Evolutionary conservation across 148 eudicot species (phyloP).

Genomic region (Dianthus caryophyllus): DNA sequence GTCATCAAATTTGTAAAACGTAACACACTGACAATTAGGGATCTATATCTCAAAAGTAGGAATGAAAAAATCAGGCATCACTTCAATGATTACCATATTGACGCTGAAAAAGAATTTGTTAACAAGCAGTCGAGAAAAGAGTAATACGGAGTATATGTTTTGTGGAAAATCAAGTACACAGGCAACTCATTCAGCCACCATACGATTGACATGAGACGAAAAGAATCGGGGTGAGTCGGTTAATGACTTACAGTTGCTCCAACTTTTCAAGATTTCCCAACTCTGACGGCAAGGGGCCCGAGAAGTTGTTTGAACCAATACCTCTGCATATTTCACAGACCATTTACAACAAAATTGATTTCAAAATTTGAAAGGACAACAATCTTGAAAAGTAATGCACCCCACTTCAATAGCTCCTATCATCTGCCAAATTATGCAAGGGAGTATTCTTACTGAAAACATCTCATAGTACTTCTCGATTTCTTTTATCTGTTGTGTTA

Average conservation of each 20-base stretch:
- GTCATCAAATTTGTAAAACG: neutral
- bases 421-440: too few species aligned
- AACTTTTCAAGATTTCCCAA: constrained; percentile 54
- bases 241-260: constrained; percentile 48
- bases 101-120: too few species aligned
- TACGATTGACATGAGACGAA: neutral
- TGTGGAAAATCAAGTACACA: neutral
- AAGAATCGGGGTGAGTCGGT: neutral
- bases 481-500: too few species aligned
- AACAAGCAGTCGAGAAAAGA: too few species aligned
- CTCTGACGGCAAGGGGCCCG: constrained; percentile 73
- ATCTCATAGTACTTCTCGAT: neutral
- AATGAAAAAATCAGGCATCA: neutral
- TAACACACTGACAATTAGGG: neutral
- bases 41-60: neutral
- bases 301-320: constrained; percentile 57
- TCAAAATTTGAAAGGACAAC: neutral
- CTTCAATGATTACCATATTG: neutral
- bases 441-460: neutral
- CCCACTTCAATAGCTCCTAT: too few species aligned
- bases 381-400: constrained; percentile 1
- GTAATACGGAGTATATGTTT: too few species aligned
- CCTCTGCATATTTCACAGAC: constrained; percentile 38
- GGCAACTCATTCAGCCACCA: constrained; percentile 1
- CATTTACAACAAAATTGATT: neutral